Base-by-base conservation (phyloP, 2,329 filamentous ascomycete species). In the Passalora sequoiae region DNA sequence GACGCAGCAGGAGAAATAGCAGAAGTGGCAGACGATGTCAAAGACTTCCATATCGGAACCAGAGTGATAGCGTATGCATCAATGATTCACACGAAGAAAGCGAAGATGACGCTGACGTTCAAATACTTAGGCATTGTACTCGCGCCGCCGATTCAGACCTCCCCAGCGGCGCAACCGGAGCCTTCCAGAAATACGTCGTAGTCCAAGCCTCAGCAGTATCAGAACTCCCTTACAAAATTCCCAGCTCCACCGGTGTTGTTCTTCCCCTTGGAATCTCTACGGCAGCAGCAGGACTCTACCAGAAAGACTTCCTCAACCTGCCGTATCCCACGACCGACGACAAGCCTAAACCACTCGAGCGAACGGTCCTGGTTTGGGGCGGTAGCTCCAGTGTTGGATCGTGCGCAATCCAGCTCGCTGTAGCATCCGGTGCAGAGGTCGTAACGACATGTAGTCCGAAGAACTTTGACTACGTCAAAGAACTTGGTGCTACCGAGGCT, bases 311-410 rank as follows among this genome's bases (percentile, higher is more conserved):
- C 40, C 47, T 61, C n/a, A 31, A 36, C 17, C 43, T 62, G 0
- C 58, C 55, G 3, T 45, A 43, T 15, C 58, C 58, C 7, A 37
- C 39, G 1, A 10, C 43, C n/a, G 38, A 44, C 19, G 35, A 47
- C 17, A 41, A 50, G 3, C 44, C 51, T n/a, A 47, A 46, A 6
- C 35, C 48, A 5, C 46, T 43, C 4, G 43, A 43, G 6, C 60
- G 63, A 21, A 63, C 65, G 3, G 60, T 78, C 27, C 57, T 78
- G 21, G 57, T 77, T 38, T 78, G 75, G 74, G 74, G 75, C 19
- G 75, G 72, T 1, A 68, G 67, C 7, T 72, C 72, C 10, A 75
- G 71, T 17, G 75, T 78, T 2, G 76, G 76, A 8, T 66, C 72
- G 42, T 74, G 67, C 47, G 62, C 66, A 0, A 59, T 78, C 13